Base-by-base conservation (phyloP, 1,284 basidiomycete species). In the Coniferiporia sulphurascens region DNA sequence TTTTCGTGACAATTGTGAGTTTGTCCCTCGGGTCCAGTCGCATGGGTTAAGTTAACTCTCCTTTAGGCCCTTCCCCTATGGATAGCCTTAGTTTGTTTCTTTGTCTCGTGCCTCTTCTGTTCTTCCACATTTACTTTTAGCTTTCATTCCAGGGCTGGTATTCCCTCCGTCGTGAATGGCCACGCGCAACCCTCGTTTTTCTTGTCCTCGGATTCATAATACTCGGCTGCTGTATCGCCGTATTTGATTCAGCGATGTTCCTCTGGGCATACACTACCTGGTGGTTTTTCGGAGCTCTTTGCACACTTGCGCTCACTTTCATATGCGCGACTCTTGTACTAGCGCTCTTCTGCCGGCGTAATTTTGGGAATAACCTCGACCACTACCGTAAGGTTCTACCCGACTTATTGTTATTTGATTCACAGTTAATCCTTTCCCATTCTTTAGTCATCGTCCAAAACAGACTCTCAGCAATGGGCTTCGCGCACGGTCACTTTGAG, bases 271-370 rank as follows among this genome's bases (percentile, higher is more conserved):
- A 67, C 63, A 61, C 59, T 34, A 64, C 65, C 2, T 69, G 67
- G 67, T 46, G 60, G n/a, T 67, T 67, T 55, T 67, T 67, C 58
- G 64, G 55, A 7, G 62, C 65, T 9, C 34, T 66, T 12, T 63
- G 52, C 41, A 49, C 51, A 10, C 56, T 57, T 8, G 60, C 64
- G 12, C 36, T 63, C 6, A 41, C 56, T 10, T 49, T 67, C 38
- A 48, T 63, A 15, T 35, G 61, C 2, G 35, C 61, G 12, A 58
- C 63, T 2, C 46, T 68, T 32, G 58, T 63, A 8, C 59, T 69
- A 17, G 67, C 63, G 1, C 45, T 65, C 48, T 21, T 63, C 12
- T 65, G 66, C 35, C 63, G 67, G 3, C 35, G 53, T 41, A 66
- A 65, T 46, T 68, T 65, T 55, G 66, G 64, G 4, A 57, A 62